phyloP scores from a whole-genome alignment of 2,329 filamentous ascomycete species.

The Aureobasidium vineae region DNA sequence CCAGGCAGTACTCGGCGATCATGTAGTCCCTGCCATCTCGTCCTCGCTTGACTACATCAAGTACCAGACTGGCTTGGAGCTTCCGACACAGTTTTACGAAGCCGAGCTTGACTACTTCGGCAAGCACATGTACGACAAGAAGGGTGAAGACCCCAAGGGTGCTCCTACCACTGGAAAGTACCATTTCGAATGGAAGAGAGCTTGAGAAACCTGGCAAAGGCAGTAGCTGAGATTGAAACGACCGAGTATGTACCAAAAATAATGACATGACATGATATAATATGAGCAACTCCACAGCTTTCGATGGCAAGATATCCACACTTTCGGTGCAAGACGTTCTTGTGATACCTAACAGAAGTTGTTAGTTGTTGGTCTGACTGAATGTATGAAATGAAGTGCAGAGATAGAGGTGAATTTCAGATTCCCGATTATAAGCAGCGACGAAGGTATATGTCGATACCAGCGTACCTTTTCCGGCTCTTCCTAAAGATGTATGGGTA shows the following conservation, averaged over 20 bases:
- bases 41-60: slow-evolving; percentile 67
- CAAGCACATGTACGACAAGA: slow-evolving; percentile 62
- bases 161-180: slow-evolving; percentile 57
- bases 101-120: slow-evolving; percentile 71
- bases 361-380: not conserved
- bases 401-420: slow-evolving; percentile 37
- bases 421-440: slow-evolving; percentile 52
- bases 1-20: slow-evolving; percentile 56
- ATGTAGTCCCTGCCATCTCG: slow-evolving; percentile 59
- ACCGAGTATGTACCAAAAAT: slow-evolving; percentile 10
- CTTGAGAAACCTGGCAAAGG: slow-evolving; percentile 29
- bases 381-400: not conserved
- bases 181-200: slow-evolving; percentile 63
- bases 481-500: slow-evolving; percentile 47
- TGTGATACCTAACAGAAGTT: not conserved
- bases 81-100: slow-evolving; percentile 69
- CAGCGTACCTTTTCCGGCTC: slow-evolving; percentile 54
- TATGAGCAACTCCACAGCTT: not conserved
- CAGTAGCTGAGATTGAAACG: not conserved
- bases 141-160: slow-evolving; percentile 52
- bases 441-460: slow-evolving; percentile 52
- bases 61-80: slow-evolving; percentile 56
- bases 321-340: not conserved
- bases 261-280: slow-evolving; percentile 21
- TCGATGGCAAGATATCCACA: not conserved